A percentile compares a stretch with the other conserved stretches of the same genome.
phyloP scores from a whole-genome alignment of 805 yeast species.

The Barnettozyma botsteinii region DNA sequence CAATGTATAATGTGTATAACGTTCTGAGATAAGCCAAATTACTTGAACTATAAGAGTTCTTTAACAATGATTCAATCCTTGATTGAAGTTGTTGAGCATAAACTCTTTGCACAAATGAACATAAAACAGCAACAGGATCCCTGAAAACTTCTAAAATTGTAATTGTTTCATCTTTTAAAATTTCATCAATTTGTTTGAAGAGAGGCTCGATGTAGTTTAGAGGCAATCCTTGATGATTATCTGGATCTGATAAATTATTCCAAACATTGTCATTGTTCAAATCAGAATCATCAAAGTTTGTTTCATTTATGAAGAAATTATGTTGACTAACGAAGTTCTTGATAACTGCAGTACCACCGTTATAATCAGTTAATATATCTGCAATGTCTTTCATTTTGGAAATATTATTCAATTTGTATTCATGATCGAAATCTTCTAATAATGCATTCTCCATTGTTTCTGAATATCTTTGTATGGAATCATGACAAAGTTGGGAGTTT shows the following conservation, averaged over 20 bases:
- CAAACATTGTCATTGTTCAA: conserved; percentile 47
- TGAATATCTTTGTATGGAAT: conserved; percentile 59
- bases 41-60: conserved; percentile 56
- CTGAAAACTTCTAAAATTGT: conserved; percentile 69
- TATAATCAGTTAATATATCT: conserved; percentile 66
- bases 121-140: conserved; percentile 58
- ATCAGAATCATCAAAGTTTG: conserved; percentile 17
- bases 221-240: conserved; percentile 39
- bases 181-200: conserved; percentile 50
- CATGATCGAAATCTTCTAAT: conserved; percentile 62
- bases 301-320: conserved; percentile 49
- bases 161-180: conserved; percentile 66
- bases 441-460: conserved; percentile 70
- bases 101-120: conserved; percentile 65
- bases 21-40: conserved; percentile 71
- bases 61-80: conserved; percentile 51
- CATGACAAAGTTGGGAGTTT: conserved; percentile 31
- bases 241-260: conserved; percentile 57
- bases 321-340: conserved; percentile 79
- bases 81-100: conserved; percentile 66
- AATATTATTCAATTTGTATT: conserved; percentile 65
- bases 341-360: conserved; percentile 79
- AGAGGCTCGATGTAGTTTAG: conserved; percentile 48
- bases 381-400: conserved; percentile 73
- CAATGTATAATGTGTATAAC: conserved; percentile 58